Base-by-base conservation (phyloP, 495 filamentous ascomycete genomes). In the Aspergillus affinis region DNA sequence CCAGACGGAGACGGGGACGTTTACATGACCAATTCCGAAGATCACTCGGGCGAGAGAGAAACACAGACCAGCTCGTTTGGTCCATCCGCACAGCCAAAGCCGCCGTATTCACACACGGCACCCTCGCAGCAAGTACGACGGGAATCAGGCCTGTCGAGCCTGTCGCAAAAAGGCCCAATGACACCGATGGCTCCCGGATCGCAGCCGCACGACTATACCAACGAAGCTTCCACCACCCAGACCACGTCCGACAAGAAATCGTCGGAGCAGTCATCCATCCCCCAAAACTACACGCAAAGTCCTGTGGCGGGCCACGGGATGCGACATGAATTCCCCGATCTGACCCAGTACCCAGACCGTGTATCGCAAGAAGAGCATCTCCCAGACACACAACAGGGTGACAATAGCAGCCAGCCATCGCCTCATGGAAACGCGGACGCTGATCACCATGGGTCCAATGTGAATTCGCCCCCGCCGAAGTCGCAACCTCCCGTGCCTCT, bases 211-310 rank as follows among this genome's bases (percentile, higher is more conserved):
- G 89, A 90, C 48, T 86, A 93, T 60, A 73, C 83, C 27, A 97
- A 96, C 64, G 89, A 92, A 65, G 92, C 92, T 4, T 96, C 92
- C 8, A 94, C 91, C 0, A 87, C 84, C 18, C 82, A 82, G 57
- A 92, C 90, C n/a, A 89, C 89, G 46, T 91, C 88, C 5, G 85
- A 88, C 44, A 86, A 90, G 63, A 92, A 90, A 64, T 89, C 86
- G 7, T 78, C 78, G 0, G 73, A 75, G 44, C 76, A 80, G 44
- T 78, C 72, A 2, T 79, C 72, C 0, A 65, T 71, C 13, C 75
- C 71, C 52, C 70, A 83, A 61, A 79, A 81, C 65, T 85, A 85
- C 63, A 88, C 87, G 0, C 89, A 92, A 51, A 78, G 77, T 48
- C 61, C 78, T 61, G 29, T 77, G 60, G 29, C 79, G 70, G 61